Evolutionary conservation across 2,329 filamentous ascomycete genomes (phyloP).

Genomic region (Colletotrichum echinochloae): DNA sequence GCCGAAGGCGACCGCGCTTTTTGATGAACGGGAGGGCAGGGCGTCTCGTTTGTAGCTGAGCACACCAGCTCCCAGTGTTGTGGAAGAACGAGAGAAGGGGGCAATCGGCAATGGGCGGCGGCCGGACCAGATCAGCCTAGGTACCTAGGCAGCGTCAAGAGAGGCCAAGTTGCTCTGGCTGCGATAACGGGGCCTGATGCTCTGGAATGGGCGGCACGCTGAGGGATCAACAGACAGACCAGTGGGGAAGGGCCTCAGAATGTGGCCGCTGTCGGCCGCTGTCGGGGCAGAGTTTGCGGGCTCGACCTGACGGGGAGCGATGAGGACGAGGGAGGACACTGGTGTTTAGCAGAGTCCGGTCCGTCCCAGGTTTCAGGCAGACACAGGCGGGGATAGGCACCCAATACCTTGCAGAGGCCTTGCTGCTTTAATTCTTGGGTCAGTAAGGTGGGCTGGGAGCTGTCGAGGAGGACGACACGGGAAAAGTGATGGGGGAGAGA

Average conservation of each 20-base stretch:
- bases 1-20: conserved; percentile 15
- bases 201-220: conserved; percentile 14
- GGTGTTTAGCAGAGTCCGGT: neutral
- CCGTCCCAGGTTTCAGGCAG: conserved; percentile 20
- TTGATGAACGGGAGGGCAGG: neutral
- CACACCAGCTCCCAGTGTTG: neutral
- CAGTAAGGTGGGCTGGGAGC: neutral
- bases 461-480: neutral
- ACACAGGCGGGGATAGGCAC: conserved; percentile 25
- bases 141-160: neutral
- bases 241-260: conserved; percentile 26
- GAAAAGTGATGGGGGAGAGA: neutral
- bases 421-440: conserved; percentile 30
- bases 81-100: neutral
- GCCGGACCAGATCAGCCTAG: neutral
- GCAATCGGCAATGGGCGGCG: conserved; percentile 3
- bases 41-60: neutral
- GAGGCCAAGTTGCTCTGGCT: conserved; percentile 1
- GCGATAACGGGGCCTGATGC: conserved; percentile 36
- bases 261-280: conserved; percentile 23
- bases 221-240: neutral
- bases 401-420: conserved; percentile 18
- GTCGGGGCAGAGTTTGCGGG: conserved; percentile 26
- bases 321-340: neutral
- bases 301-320: neutral